Conservation (phyloP, 1,139 yeast species). For the Taiozyma onychis region DNA sequence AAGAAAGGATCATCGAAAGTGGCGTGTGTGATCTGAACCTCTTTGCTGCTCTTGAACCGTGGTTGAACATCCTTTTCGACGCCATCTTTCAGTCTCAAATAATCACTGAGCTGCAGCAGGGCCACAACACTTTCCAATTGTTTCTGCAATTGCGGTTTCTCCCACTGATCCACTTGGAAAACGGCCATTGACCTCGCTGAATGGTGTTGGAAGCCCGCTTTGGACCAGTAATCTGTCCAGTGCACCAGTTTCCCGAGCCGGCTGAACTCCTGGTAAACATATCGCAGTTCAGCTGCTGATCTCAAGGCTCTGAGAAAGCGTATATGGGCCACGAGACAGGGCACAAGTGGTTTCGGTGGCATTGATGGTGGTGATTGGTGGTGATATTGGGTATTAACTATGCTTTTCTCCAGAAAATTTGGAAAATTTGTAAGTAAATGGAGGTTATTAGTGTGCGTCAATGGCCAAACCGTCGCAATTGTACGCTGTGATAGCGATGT, state of each 20-base stretch:
- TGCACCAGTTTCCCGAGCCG: constrained; percentile 9
- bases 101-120: constrained; percentile 6
- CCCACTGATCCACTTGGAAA: constrained; percentile 2
- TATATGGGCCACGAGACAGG: constrained; percentile 13
- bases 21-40: constrained; percentile 4
- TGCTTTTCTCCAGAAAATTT: not conserved
- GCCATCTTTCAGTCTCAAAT: constrained; percentile 1
- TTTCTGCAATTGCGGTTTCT: not conserved
- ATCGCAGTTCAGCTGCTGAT: constrained; percentile 7
- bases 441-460: no score
- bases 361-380: not conserved
- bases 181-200: constrained; percentile 16
- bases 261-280: constrained; percentile 9
- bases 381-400: not conserved
- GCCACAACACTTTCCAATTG: constrained; percentile 13
- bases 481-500: not conserved
- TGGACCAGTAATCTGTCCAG: constrained; percentile 16
- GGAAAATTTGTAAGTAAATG: not conserved
- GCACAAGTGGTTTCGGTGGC: not conserved
- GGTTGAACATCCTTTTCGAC: constrained; percentile 2
- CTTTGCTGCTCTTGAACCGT: not conserved
- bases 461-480: not conserved
- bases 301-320: constrained; percentile 9
- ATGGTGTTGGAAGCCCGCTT: constrained; percentile 16
- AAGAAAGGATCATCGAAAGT: constrained; percentile 15